Base-by-base conservation (phyloP, 1,284 basidiomycete genomes). In the Trichosporon sp. region DNA sequence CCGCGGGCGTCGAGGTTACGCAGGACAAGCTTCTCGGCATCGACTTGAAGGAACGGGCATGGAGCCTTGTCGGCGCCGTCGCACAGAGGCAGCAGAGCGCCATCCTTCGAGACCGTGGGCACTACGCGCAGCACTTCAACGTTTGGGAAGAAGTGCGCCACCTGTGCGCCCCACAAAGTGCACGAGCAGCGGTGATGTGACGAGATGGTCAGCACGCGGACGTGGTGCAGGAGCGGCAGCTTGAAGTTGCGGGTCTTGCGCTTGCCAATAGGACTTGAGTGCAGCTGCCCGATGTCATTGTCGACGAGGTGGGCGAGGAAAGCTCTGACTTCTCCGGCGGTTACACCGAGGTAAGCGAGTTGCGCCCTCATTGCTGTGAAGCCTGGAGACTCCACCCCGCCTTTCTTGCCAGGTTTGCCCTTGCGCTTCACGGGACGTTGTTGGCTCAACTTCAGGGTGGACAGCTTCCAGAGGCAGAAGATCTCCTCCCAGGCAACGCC, bases 141-240 rank as follows among this genome's bases (percentile, higher is more conserved):
- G 33, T 40, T 49, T 1, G 56, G 31, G 16, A 62, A 23, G 27
- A 62, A 56, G 0, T 14, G 6, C 32, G 56, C 29, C 16, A 36
- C 32, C 11, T 27, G 21, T 1, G 21, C 40, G 8, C 31, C 61
- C 25, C 32, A 58, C 13, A 27, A 6, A 2, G 25, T 6, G 37
- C 61, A 62, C 19, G 21, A 1, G 29, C 61, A 62, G 40, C 32
- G 29, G 61, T 62, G 61, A 23, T 62, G 61, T 11, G 21, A 25
- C 31, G 29, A 4, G 23, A 62, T 40, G 5, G 61, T 58, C 4
- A 62, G 37, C 6, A 62, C 61, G n/a, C 40, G 37, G 23, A 62
- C 61, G 21, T 36, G 19, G 31, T 19, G 14, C 21, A 62, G 61
- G 1, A 62, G 40, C 11, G 11, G 16, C 10, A 23, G 21, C 44